Percentiles rank a stretch among this genome's conserved stretches.
Evolutionary conservation across 2,329 filamentous ascomycete species (phyloP).

Genomic region (Pseudogymnoascus sp.): DNA sequence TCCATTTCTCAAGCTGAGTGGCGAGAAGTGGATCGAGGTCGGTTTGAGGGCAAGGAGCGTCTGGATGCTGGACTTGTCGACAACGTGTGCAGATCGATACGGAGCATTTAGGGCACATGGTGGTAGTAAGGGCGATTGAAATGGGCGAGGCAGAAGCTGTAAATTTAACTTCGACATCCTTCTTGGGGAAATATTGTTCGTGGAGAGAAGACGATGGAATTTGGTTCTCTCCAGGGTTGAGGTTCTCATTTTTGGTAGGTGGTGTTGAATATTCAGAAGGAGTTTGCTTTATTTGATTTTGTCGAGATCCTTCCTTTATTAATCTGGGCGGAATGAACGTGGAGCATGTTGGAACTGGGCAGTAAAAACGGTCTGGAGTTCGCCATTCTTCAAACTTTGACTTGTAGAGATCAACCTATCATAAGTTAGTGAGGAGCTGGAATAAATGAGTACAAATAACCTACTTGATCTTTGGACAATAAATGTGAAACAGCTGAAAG

Average conservation of each 20-base stretch:
- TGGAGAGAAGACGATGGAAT: background rate
- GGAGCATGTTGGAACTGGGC: conserved; percentile 39
- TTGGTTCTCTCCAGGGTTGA: background rate
- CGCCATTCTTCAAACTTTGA: conserved; percentile 40
- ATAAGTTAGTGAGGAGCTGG: background rate
- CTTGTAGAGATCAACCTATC: conserved; percentile 29
- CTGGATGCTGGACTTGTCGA: conserved; percentile 33
- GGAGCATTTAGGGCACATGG: conserved; percentile 37
- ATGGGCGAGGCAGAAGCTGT: background rate
- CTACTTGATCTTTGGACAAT: conserved; percentile 30
- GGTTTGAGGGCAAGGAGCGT: conserved; percentile 29
- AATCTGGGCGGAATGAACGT: conserved; percentile 36
- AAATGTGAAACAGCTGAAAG: conserved; percentile 32
- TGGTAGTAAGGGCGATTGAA: conserved; percentile 15
- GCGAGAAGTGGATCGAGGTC: conserved; percentile 31
- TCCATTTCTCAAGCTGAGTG: conserved; percentile 33
- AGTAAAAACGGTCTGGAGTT: conserved; percentile 39
- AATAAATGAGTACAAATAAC: background rate
- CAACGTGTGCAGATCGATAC: conserved; percentile 36
- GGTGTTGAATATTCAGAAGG: background rate
- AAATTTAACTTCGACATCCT: background rate
- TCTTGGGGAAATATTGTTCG: background rate
- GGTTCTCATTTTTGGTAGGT: background rate
- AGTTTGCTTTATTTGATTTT: background rate
- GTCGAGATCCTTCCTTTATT: background rate